Evolutionary conservation across 306 rosid species (phyloP).

Genomic region (Trifolium pratense): DNA sequence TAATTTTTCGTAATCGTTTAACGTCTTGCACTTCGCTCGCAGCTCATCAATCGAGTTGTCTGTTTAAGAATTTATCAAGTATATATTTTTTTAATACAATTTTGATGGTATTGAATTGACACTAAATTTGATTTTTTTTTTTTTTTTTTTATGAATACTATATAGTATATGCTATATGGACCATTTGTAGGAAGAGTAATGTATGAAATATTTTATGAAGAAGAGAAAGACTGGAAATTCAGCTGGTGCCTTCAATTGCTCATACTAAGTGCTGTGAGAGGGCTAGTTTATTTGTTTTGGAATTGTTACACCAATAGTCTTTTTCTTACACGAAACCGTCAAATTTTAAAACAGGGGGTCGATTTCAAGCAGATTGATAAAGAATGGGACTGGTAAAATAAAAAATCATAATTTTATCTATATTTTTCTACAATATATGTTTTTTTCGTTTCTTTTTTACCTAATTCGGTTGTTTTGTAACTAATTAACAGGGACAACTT

Average conservation of each 20-base stretch:
- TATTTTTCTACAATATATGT: too few species aligned
- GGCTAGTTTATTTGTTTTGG: conserved; percentile 54
- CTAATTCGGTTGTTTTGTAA: not conserved
- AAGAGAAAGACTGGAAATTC: conserved; percentile 22
- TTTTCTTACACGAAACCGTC: conserved; percentile 67
- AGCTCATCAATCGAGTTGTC: too few species aligned
- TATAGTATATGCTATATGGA: conserved; percentile 64
- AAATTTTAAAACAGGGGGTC: conserved; percentile 63
- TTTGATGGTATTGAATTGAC: not conserved
- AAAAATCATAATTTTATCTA: not conserved
- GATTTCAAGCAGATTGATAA: conserved; percentile 90
- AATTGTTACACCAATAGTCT: conserved; percentile 59
- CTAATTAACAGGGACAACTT: conserved; percentile 73
- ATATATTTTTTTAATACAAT: not conserved
- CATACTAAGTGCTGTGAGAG: conserved; percentile 56
- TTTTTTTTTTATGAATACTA: not conserved
- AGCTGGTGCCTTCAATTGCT: conserved; percentile 75
- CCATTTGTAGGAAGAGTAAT: conserved; percentile 65
- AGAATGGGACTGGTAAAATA: conserved; percentile 67
- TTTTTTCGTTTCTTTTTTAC: not conserved
- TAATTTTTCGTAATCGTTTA: too few species aligned
- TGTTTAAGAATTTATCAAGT: too few species aligned
- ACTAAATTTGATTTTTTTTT: not conserved
- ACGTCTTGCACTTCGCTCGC: too few species aligned
- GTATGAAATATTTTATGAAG: conserved; percentile 51